Percentiles rank a stretch among this genome's conserved stretches.
Conservation (phyloP, 129 eudicot genomes). For the Heracleum sosnowskyi region DNA sequence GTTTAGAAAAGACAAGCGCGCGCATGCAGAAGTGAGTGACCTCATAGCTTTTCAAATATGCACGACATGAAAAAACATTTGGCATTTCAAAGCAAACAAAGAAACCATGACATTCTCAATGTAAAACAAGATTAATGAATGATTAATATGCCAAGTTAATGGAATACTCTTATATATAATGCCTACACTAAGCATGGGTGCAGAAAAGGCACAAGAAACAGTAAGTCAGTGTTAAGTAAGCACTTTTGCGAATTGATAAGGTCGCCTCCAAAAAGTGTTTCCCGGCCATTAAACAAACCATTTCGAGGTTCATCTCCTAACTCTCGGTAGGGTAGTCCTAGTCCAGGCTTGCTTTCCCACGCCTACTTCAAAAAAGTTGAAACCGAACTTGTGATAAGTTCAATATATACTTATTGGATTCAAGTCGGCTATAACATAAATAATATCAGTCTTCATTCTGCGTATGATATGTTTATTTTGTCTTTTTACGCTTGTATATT, state of each 20-base stretch:
- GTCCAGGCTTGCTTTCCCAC: not conserved
- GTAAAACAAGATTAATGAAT: slow-evolving; percentile 11
- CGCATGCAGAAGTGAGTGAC: slow-evolving; percentile 10
- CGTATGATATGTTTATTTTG: too few relatives aligned
- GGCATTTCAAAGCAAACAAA: slow-evolving; percentile 16
- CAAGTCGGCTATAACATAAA: too few relatives aligned
- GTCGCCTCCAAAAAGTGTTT: slow-evolving; percentile 4
- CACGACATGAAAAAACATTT: slow-evolving; percentile 12
- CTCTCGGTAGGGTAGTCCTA: not conserved
- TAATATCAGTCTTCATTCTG: too few relatives aligned
- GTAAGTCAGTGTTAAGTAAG: not conserved
- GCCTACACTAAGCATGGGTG: slow-evolving; percentile 15
- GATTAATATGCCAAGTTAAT: not conserved
- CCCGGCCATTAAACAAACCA: not conserved
- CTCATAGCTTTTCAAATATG: slow-evolving; percentile 17
- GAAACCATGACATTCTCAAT: not conserved
- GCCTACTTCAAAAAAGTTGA: not conserved
- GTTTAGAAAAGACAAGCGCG: not conserved
- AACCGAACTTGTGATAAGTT: not conserved
- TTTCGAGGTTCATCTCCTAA: slow-evolving; percentile 4
- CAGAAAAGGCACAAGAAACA: not conserved
- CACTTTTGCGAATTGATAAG: not conserved
- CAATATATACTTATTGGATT: too few relatives aligned
- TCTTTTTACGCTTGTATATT: too few relatives aligned
- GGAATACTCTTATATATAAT: not conserved